A percentile compares a stretch with the other conserved stretches of the same genome.
Evolutionary conservation across 305 asterid genomes (phyloP).

Genomic region (Andrographis paniculata): DNA sequence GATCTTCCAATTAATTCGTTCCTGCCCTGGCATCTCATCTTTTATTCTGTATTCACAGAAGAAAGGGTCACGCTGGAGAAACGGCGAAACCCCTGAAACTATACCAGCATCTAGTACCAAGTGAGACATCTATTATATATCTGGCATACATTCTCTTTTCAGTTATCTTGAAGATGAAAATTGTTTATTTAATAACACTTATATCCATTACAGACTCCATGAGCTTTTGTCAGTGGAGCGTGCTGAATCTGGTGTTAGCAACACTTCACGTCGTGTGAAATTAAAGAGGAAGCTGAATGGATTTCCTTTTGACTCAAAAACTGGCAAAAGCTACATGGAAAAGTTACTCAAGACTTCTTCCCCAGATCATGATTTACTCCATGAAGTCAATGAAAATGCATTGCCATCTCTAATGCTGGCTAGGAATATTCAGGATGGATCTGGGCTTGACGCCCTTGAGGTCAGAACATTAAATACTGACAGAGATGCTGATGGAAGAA

Average conservation of each 20-base stretch:
- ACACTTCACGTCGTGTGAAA: slow-evolving; percentile 45
- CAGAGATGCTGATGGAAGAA: slow-evolving; percentile 32
- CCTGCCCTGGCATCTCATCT: slow-evolving; percentile 2
- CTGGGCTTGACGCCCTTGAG: slow-evolving; percentile 36
- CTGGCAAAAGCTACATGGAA: slow-evolving; percentile 88
- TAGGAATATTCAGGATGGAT: slow-evolving; percentile 27
- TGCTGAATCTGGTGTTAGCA: slow-evolving; percentile 49
- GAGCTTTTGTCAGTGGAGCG: slow-evolving; percentile 86
- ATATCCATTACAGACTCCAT: slow-evolving; percentile 54
- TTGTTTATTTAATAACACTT: slow-evolving; percentile 17
- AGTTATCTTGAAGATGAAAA: slow-evolving; percentile 7
- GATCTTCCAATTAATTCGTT: slow-evolving; percentile 15
- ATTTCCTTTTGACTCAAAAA: slow-evolving; percentile 64
- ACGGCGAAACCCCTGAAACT: slow-evolving; percentile 64
- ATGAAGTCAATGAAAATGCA: slow-evolving; percentile 37
- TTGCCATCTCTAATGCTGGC: slow-evolving; percentile 32
- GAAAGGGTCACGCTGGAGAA: slow-evolving; percentile 74
- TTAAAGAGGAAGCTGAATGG: slow-evolving; percentile 82
- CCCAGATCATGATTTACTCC: slow-evolving; percentile 59
- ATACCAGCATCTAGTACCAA: slow-evolving; percentile 68
- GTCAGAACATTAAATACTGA: slow-evolving; percentile 34
- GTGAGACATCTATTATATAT: slow-evolving; percentile 38
- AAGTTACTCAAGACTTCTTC: slow-evolving; percentile 52
- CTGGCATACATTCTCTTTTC: slow-evolving; percentile 8
- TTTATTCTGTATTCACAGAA: slow-evolving; percentile 34